phyloP scores from a whole-genome alignment of 345 rosid genomes.

The Gossypium stocksii region DNA sequence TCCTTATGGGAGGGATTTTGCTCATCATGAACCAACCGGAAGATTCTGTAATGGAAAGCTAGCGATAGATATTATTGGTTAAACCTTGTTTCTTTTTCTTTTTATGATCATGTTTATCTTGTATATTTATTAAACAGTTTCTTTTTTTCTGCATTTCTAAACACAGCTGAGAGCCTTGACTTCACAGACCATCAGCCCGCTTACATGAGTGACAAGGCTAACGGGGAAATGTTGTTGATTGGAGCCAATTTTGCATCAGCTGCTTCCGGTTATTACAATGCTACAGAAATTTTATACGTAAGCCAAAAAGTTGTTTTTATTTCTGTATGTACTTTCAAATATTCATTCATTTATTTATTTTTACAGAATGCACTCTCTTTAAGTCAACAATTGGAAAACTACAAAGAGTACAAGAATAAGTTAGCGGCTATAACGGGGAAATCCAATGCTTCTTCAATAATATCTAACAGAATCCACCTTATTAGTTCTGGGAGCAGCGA shows the following conservation, averaged over 20 bases:
- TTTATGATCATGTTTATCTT: neutral
- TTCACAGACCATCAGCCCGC: conserved; percentile 74
- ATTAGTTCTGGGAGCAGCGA: conserved; percentile 83
- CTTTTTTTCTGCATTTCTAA: neutral
- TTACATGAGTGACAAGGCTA: conserved; percentile 54
- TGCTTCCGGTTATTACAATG: conserved; percentile 67
- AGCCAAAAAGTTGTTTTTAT: neutral
- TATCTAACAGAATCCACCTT: conserved; percentile 55
- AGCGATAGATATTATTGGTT: conserved; percentile 79
- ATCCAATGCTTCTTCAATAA: conserved; percentile 57
- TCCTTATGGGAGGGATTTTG: conserved; percentile 83
- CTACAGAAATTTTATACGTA: conserved; percentile 75
- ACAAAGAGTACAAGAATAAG: conserved; percentile 51
- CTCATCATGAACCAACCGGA: conserved; percentile 55
- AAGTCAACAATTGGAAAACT: conserved; percentile 54
- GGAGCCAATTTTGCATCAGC: conserved; percentile 90
- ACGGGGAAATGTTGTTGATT: conserved; percentile 48
- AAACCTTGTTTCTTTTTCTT: neutral
- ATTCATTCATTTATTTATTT: neutral
- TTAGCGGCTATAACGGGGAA: conserved; percentile 38
- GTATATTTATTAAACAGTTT: no score
- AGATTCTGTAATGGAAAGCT: conserved; percentile 81
- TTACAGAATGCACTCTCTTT: conserved; percentile 57
- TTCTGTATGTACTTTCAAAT: neutral
- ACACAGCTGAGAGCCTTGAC: conserved; percentile 71